A percentile compares a stretch with the other conserved stretches of the same genome.
Evolutionary conservation across 495 filamentous ascomycete genomes (phyloP).

Genomic region (Penicillium angulare): DNA sequence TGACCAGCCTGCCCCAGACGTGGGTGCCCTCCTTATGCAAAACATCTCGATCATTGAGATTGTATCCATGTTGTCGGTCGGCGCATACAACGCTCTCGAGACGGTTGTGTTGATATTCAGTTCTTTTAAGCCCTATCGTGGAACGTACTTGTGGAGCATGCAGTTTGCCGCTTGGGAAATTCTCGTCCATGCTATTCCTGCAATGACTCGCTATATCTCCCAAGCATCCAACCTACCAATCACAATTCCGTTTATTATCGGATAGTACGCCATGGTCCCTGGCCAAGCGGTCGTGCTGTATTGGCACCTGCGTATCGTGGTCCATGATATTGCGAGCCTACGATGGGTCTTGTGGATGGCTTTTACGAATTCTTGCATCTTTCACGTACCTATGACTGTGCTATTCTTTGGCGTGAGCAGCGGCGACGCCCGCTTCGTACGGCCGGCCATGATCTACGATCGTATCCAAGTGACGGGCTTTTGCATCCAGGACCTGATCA

Average conservation of each 20-base stretch:
- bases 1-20: not conserved
- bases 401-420: too few species aligned
- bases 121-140: not conserved
- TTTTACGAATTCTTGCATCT: conserved; percentile 27
- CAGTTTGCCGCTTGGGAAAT: conserved; percentile 2
- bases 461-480: too few species aligned
- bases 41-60: not conserved
- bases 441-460: too few species aligned
- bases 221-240: conserved; percentile 2
- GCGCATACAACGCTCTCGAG: not conserved
- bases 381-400: conserved; percentile 2
- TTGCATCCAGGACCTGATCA: conserved; percentile 2
- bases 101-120: not conserved
- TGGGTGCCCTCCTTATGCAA: not conserved
- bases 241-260: conserved; percentile 4
- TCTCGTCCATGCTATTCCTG: conserved; percentile 4
- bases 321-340: not conserved
- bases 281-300: conserved; percentile 4
- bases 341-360: conserved; percentile 44
- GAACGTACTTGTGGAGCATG: conserved; percentile 7
- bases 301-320: not conserved
- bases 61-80: not conserved
- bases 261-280: conserved; percentile 8
- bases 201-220: conserved; percentile 4
- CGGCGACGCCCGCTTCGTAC: too few species aligned